A percentile compares a stretch with the other conserved stretches of the same genome.
Conservation (phyloP, 75 land plant genomes). For the Cupressus sempervirens region DNA sequence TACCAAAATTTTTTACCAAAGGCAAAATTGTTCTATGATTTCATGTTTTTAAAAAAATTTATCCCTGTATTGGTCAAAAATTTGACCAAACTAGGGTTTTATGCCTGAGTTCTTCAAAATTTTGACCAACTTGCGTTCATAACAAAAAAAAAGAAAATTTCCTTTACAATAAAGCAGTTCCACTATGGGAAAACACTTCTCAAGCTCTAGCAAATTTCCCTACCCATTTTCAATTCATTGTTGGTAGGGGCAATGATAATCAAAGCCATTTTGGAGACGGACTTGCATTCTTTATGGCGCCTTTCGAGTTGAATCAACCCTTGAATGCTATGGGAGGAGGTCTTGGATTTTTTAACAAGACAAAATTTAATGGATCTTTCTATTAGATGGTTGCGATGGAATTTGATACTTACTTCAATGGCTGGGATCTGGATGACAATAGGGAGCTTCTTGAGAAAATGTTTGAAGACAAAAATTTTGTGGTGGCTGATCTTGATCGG, state of each 20-base stretch:
- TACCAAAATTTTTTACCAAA: no score
- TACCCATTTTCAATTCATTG: not conserved
- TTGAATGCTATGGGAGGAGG: not conserved
- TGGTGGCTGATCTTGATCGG: no score
- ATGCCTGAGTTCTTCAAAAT: no score
- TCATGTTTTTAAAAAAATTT: no score
- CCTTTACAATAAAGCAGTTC: not conserved
- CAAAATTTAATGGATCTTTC: not conserved
- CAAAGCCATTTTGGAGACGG: not conserved
- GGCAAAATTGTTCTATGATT: no score
- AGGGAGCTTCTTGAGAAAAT: no score
- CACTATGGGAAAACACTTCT: not conserved
- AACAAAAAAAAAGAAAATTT: no score
- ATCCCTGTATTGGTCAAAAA: no score
- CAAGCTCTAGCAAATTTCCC: not conserved
- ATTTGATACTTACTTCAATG: conserved; percentile 39
- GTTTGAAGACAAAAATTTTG: no score
- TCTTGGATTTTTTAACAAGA: not conserved
- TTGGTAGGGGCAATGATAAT: not conserved
- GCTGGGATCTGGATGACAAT: conserved; percentile 26
- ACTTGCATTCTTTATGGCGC: not conserved
- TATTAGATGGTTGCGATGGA: conserved; percentile 31
- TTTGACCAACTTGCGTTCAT: no score
- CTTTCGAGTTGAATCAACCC: not conserved
- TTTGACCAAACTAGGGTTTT: no score